Conservation (phyloP, 2,329 filamentous ascomycete species). For the Gnomoniopsis smithogilvyi region DNA sequence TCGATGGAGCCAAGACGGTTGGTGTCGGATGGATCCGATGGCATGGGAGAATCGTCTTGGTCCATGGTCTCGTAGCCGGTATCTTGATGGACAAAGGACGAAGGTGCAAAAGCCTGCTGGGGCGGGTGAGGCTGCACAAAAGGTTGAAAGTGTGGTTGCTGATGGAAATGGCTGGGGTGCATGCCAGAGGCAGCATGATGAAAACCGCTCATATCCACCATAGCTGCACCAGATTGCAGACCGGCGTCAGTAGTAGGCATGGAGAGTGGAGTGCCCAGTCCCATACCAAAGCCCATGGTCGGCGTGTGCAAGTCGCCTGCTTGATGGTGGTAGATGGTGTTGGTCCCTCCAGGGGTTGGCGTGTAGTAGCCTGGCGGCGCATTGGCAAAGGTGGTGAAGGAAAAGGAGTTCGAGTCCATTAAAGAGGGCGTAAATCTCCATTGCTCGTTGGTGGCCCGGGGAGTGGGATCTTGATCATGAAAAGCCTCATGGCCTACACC, state of each 20-base stretch:
- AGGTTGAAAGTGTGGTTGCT: slow-evolving; percentile 65
- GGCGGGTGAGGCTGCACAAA: slow-evolving; percentile 62
- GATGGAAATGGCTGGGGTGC: slow-evolving; percentile 50
- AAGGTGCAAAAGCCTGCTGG: slow-evolving; percentile 67
- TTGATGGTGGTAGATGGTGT: slow-evolving; percentile 77
- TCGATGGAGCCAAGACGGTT: slow-evolving; percentile 56
- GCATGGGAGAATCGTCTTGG: slow-evolving; percentile 67
- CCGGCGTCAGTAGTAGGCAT: slow-evolving; percentile 67
- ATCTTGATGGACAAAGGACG: slow-evolving; percentile 77
- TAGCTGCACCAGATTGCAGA: slow-evolving; percentile 56
- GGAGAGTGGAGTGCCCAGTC: slow-evolving; percentile 77
- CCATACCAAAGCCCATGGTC: slow-evolving; percentile 68
- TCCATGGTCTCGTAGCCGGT: slow-evolving; percentile 78
- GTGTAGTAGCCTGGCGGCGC: slow-evolving; percentile 84
- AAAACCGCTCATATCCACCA: slow-evolving; percentile 67
- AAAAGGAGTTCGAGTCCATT: slow-evolving; percentile 80
- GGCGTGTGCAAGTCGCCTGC: slow-evolving; percentile 87
- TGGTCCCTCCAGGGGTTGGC: slow-evolving; percentile 77
- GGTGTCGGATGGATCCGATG: slow-evolving; percentile 44
- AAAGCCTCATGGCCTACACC: slow-evolving; percentile 41
- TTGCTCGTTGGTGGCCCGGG: slow-evolving; percentile 72
- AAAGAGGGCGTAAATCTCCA: slow-evolving; percentile 89
- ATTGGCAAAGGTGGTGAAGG: slow-evolving; percentile 75
- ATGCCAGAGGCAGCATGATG: slow-evolving; percentile 40
- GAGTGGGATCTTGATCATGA: slow-evolving; percentile 76